A percentile compares a stretch with the other conserved stretches of the same genome.
Conservation (phyloP, 192 early-diverging fungal species). For the Backusella westeae region DNA sequence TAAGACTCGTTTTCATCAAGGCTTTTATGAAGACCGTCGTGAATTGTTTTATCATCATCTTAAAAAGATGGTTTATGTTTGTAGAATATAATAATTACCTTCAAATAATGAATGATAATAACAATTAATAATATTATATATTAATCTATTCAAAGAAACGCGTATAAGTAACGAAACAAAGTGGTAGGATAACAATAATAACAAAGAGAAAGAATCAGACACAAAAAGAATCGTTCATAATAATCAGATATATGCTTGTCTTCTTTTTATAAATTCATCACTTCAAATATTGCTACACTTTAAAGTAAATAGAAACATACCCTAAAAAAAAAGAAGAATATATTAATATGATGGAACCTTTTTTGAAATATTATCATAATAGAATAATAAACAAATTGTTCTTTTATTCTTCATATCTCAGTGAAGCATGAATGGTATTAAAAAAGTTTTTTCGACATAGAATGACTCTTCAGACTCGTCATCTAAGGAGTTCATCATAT, state of each 20-base stretch:
- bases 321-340: background rate
- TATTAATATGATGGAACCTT: background rate
- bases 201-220: slow-evolving; percentile 32
- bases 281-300: background rate
- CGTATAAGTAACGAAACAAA: background rate
- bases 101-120: background rate
- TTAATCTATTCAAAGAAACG: background rate
- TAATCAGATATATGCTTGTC: slow-evolving; percentile 66
- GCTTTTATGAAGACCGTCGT: slow-evolving; percentile 32
- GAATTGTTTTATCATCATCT: slow-evolving; percentile 27
- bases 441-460: slow-evolving; percentile 68
- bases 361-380: background rate
- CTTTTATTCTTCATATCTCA: slow-evolving; percentile 32
- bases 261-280: slow-evolving; percentile 51
- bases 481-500: slow-evolving; percentile 71
- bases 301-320: background rate
- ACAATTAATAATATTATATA: background rate
- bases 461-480: slow-evolving; percentile 80
- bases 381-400: background rate
- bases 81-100: background rate
- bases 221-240: slow-evolving; percentile 40
- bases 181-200: background rate
- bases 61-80: background rate
- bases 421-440: slow-evolving; percentile 76
- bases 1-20: slow-evolving; percentile 18